These are phyloP conservation scores for Zymoseptoria crescenta DNA, from an alignment of 2,329 filamentous ascomycete genomes.

Conservation along the genomic window DNA sequence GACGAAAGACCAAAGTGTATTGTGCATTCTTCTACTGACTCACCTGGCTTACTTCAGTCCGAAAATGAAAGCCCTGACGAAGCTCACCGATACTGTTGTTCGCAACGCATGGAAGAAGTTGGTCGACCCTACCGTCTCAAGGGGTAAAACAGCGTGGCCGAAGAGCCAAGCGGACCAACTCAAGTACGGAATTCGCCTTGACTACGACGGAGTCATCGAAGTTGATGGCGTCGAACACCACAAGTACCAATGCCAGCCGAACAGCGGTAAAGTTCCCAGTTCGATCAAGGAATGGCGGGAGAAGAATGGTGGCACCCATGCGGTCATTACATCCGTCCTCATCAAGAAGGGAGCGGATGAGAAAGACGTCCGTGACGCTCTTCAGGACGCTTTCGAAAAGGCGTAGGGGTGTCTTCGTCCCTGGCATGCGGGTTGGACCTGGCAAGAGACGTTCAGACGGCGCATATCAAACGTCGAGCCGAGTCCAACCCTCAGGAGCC, in stretches of 20 bases:
- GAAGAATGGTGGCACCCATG: conserved; percentile 26
- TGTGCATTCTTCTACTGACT: too few species aligned
- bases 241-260: conserved; percentile 27
- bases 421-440: too few species aligned
- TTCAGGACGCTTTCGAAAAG: too few species aligned
- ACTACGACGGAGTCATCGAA: not conserved
- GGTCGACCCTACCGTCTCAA: not conserved
- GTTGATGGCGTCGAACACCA: conserved; percentile 4
- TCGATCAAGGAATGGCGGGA: conserved; percentile 23
- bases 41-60: too few species aligned
- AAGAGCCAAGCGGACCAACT: not conserved
- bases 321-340: conserved; percentile 17
- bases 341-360: conserved; percentile 16
- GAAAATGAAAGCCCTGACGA: too few species aligned
- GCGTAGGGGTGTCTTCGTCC: too few species aligned
- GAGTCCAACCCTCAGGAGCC: too few species aligned
- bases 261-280: conserved; percentile 25
- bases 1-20: too few species aligned
- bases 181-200: not conserved
- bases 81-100: not conserved
- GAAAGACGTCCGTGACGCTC: conserved; percentile 5
- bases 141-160: conserved; percentile 1
- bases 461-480: too few species aligned
- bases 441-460: too few species aligned
- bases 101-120: not conserved